These are phyloP conservation scores for Sporothrix brunneoviolacea DNA, from an alignment of 2,329 filamentous ascomycete species.

Conservation along the genomic window DNA sequence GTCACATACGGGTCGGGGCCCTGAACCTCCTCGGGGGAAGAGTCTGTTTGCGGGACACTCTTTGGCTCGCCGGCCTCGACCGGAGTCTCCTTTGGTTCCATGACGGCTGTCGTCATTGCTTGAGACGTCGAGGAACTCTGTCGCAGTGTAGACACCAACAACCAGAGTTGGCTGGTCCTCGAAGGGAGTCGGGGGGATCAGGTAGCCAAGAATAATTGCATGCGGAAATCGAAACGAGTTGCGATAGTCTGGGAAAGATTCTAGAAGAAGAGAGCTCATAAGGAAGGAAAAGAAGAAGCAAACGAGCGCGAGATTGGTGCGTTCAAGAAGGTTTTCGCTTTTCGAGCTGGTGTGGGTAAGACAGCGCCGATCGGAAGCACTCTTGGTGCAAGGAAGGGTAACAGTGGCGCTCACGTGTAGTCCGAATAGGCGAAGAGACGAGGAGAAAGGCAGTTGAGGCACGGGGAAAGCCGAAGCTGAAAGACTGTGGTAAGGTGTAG, in stretches of 20 bases:
- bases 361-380: constrained; percentile 4
- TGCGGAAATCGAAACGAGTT: neutral
- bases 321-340: neutral
- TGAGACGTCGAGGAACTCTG: neutral
- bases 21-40: neutral
- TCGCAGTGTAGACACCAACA: neutral
- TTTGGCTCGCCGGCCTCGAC: neutral
- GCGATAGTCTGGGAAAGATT: neutral
- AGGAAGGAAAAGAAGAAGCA: neutral
- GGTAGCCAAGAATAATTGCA: neutral
- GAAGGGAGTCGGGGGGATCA: neutral
- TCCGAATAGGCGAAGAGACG: constrained; percentile 4
- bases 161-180: constrained; percentile 4
- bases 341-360: constrained; percentile 5
- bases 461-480: neutral
- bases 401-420: constrained; percentile 9
- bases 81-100: neutral
- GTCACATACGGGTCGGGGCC: neutral
- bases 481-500: neutral
- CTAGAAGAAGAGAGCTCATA: neutral
- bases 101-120: constrained; percentile 2
- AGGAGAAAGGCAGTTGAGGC: neutral
- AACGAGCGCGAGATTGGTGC: no score
- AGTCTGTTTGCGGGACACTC: neutral
- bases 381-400: neutral